Evolutionary conservation across 2,329 filamentous ascomycete genomes (phyloP).

Genomic region (Aspergillus quadrilineatus): DNA sequence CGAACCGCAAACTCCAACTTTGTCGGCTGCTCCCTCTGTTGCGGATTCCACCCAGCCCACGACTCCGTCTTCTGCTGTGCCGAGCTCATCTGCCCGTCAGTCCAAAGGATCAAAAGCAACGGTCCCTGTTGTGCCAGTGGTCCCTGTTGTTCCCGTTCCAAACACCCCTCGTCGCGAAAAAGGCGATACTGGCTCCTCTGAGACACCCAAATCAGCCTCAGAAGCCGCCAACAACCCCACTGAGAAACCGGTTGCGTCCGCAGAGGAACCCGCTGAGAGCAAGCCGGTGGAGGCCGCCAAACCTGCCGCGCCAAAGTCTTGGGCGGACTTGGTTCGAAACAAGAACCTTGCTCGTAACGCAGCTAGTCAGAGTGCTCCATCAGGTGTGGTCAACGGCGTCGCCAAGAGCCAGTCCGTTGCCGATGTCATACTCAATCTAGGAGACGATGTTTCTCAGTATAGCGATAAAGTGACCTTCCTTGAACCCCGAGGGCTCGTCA

Average conservation of each 20-base stretch:
- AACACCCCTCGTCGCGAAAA: constrained; percentile 38
- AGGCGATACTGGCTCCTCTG: constrained; percentile 34
- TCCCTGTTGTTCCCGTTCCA: constrained; percentile 44
- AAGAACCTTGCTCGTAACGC: constrained; percentile 40
- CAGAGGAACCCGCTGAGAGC: constrained; percentile 7
- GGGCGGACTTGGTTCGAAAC: constrained; percentile 66
- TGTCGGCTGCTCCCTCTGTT: constrained; percentile 60
- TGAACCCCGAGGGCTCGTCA: constrained; percentile 88
- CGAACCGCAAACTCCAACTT: constrained; percentile 57
- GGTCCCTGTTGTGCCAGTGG: constrained; percentile 51
- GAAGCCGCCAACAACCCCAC: constrained; percentile 6
- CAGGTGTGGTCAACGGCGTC: constrained; percentile 40
- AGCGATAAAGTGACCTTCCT: constrained; percentile 72
- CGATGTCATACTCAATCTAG: constrained; percentile 74
- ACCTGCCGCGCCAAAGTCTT: constrained; percentile 57
- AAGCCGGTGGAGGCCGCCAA: constrained; percentile 37
- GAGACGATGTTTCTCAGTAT: constrained; percentile 59
- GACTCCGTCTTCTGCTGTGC: constrained; percentile 54
- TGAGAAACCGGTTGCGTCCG: constrained; percentile 12
- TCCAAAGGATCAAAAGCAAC: constrained; percentile 37
- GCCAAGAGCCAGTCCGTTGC: constrained; percentile 61
- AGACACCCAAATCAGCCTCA: constrained; percentile 34
- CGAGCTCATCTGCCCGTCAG: constrained; percentile 31
- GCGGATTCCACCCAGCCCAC: constrained; percentile 55
- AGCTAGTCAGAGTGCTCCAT: constrained; percentile 29